Percentiles rank a stretch among this genome's conserved stretches.
These are phyloP conservation scores for Wallacemonas sp. DNA, from an alignment of 208 protist species.

Conservation along the genomic window DNA sequence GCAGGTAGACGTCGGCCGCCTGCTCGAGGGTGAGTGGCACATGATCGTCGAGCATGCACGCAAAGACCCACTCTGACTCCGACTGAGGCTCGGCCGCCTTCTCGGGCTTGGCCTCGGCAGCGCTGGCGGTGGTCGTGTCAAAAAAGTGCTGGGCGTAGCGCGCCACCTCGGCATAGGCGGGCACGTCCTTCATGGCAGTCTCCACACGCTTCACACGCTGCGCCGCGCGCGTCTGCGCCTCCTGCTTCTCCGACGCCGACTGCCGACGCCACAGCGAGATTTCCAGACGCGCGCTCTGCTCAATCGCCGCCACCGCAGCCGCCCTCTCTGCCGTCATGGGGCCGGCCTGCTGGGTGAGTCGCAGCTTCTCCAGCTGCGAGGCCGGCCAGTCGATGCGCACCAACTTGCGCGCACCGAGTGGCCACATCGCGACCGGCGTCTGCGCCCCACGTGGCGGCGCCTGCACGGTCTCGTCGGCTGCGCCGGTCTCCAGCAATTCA, in stretches of 20 bases:
- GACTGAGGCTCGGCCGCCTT: background rate
- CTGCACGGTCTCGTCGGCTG: slow-evolving; percentile 21
- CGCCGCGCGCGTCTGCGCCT: slow-evolving; percentile 8
- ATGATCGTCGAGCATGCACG: slow-evolving; percentile 81
- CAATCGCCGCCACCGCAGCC: slow-evolving; percentile 46
- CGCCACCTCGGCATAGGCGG: slow-evolving; percentile 56
- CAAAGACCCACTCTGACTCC: slow-evolving; percentile 72
- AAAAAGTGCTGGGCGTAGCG: slow-evolving; percentile 55
- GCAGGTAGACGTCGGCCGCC: slow-evolving; percentile 61
- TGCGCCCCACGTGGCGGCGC: slow-evolving; percentile 1
- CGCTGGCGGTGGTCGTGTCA: slow-evolving; percentile 30
- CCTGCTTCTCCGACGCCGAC: slow-evolving; percentile 42
- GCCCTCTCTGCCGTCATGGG: slow-evolving; percentile 53
- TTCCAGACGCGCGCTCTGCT: slow-evolving; percentile 42
- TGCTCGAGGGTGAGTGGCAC: slow-evolving; percentile 54
- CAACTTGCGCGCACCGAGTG: slow-evolving; percentile 58
- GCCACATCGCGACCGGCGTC: slow-evolving; percentile 49
- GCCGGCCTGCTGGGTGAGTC: slow-evolving; percentile 23
- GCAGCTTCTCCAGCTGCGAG: slow-evolving; percentile 48
- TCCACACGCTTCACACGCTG: slow-evolving; percentile 32
- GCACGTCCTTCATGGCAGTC: slow-evolving; percentile 29
- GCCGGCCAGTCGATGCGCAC: slow-evolving; percentile 68
- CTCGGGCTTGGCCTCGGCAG: background rate
- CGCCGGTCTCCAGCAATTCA: slow-evolving; percentile 55
- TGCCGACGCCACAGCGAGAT: slow-evolving; percentile 79